Base-by-base conservation (phyloP, 2,329 filamentous ascomycete species). In the Fusarium chaquense region DNA sequence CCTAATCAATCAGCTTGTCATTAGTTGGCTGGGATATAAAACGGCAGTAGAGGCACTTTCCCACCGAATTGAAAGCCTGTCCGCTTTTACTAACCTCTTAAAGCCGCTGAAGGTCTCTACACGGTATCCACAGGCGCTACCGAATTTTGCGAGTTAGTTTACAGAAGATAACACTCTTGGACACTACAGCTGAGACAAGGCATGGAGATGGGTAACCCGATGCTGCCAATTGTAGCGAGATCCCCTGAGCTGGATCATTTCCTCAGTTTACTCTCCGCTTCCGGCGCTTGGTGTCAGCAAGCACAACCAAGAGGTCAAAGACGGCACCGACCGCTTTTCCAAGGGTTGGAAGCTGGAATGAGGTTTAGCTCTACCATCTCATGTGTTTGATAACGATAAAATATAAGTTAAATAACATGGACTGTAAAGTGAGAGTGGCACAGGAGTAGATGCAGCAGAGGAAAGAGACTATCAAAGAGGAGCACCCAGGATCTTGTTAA, bases 371-470 rank as follows among this genome's bases (percentile, higher is more conserved):
- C 45, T 28, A 58, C 5, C 46, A 22, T 33, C 46, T 58, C 36
- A 43, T 10, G 1, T 35, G 20, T 10, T 5, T 22, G 28, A 12
- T 43, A 52, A 58, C 46, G 5, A 52, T 20, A 5, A 35, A 35
- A 11, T 35, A 43, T 33, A 52, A 43, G 28, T 28, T 58, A 20
- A 52, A 58, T 3, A 58, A 28, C 35, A 58, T 58, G 36, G 11
- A 58, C 15, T 52, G 36, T 2, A 58, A 8, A 33, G 46, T 18
- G 4, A 16, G 10, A 11, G 43, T 35, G 11, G 41, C 5, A 2
- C 54, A 43, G 3, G 36, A 35, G 13, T 58, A 58, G 2, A 43
- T 6, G 18, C 36, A 58, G 5, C 54, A 58, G 2, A 35, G 36
- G 10, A 20, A 20, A 20, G 20, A 20, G 20, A 20, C 20, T 20